Percentiles rank a stretch among this genome's conserved stretches.
These are phyloP conservation scores for Kluyveromyces starmeri DNA, from an alignment of 805 yeast genomes.

Conservation along the genomic window DNA sequence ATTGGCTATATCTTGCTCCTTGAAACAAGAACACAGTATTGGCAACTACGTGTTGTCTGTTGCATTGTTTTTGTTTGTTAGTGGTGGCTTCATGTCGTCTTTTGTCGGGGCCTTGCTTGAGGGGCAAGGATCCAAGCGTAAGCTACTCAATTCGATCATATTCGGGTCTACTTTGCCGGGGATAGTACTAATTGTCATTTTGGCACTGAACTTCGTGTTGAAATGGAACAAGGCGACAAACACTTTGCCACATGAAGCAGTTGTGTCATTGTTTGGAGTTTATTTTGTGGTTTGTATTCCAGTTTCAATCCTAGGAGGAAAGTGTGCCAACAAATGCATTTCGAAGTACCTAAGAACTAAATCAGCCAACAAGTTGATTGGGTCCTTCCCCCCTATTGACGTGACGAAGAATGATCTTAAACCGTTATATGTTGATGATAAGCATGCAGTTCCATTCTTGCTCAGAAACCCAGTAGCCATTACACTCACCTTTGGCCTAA, in stretches of 20 bases:
- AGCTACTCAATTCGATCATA: conserved; percentile 27
- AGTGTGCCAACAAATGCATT: conserved; percentile 11
- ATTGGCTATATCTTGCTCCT: conserved; percentile 46
- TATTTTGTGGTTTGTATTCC: conserved; percentile 68
- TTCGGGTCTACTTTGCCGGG: conserved; percentile 44
- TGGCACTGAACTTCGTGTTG: conserved; percentile 55
- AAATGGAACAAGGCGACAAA: conserved; percentile 70
- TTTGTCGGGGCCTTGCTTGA: conserved; percentile 55
- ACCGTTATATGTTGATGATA: not conserved
- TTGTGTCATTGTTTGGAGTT: conserved; percentile 47
- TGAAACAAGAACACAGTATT: conserved; percentile 53
- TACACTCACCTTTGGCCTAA: conserved; percentile 47
- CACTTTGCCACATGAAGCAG: conserved; percentile 73
- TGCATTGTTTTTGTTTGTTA: conserved; percentile 49
- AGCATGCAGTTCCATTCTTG: conserved; percentile 1
- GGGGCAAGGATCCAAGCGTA: conserved; percentile 11
- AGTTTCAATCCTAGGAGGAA: conserved; percentile 65
- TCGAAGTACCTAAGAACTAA: not conserved
- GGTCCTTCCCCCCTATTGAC: not conserved
- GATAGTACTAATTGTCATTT: conserved; percentile 38
- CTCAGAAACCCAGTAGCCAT: conserved; percentile 9
- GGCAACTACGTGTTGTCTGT: conserved; percentile 60
- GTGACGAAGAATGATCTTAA: not conserved
- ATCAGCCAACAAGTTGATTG: not conserved
- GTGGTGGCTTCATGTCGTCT: conserved; percentile 70